phyloP scores from a whole-genome alignment of 805 yeast species.

The Teunomyces gatunensis region DNA sequence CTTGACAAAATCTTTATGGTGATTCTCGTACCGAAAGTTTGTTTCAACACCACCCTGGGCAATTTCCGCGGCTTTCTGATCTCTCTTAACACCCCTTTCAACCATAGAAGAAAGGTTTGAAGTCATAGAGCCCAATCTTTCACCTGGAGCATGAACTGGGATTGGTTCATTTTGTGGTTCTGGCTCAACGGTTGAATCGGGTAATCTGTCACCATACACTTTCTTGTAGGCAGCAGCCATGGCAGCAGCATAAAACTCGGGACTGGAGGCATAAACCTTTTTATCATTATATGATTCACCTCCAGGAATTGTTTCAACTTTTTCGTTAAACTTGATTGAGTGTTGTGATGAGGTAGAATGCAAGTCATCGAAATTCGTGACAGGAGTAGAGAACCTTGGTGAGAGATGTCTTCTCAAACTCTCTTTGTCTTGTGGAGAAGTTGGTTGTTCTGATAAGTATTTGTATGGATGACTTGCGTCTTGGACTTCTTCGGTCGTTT shows the following conservation, averaged over 20 bases:
- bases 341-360: conserved; percentile 8
- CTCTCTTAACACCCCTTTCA: not conserved
- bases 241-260: conserved; percentile 22
- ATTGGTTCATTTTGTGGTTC: not conserved
- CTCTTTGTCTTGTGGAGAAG: not conserved
- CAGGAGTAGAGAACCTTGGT: conserved; percentile 8
- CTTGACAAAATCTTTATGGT: conserved; percentile 29
- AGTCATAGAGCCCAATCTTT: not conserved
- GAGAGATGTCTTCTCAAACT: not conserved
- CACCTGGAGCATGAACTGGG: not conserved
- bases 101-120: not conserved
- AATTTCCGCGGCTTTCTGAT: not conserved
- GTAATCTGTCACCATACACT: conserved; percentile 17
- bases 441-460: not conserved
- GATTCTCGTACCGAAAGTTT: conserved; percentile 26
- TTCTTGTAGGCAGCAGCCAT: conserved; percentile 23
- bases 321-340: conserved; percentile 38
- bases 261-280: not conserved
- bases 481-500: conserved; percentile 3
- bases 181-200: not conserved
- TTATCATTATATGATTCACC: conserved; percentile 7
- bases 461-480: conserved; percentile 6
- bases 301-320: conserved; percentile 37
- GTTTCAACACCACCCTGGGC: conserved; percentile 17
- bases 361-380: conserved; percentile 10